Base-by-base conservation (phyloP, 805 yeast genomes). In the Komagataella pseudopastoris region DNA sequence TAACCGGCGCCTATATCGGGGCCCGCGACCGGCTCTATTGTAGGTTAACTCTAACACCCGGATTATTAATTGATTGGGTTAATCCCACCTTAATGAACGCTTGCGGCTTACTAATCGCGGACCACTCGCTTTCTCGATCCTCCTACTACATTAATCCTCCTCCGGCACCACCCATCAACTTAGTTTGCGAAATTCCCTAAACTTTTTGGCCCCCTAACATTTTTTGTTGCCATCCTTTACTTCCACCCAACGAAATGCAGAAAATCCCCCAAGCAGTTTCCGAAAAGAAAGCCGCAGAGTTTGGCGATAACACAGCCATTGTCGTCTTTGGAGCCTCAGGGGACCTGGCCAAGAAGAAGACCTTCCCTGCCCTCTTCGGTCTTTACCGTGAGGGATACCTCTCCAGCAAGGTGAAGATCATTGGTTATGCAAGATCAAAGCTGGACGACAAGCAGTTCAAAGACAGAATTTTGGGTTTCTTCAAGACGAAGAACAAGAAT, bases 241-340 rank as follows among this genome's bases (percentile, higher is more conserved):
- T n/a, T 16, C 23, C n/a, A 48, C 17, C 12, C 4, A 45, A 44
- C 16, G 45, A 46, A 50, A 14, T 36, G 22, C 47, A 46, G 3
- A 22, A 7, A 23, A 30, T 8, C 6, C 14, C 14, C 39, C 39
- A 30, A 30, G 14, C 6, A 30, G 8, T 30, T 12, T 10, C 39
- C 39, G 39, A 30, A 10, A 30, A 12, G 12, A 30, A 30, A 30
- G 39, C 39, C 39, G 58, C 61, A 50, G 60, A 74, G 53, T 85
- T 85, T 65, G 81, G 77, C 54, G 78, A 83, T 56, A 71, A 85
- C 68, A 81, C 87, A 6, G 73, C 80, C 46, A 75, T 90, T 60
- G 87, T 83, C 23, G 95, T 90, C 30, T 85, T 89, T 60, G 97
- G 97, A 51, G 97, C 97, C 47, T 86, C 95, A 20, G 97, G 97